Base-by-base conservation (phyloP, 805 yeast genomes). In the Candida ficus region DNA sequence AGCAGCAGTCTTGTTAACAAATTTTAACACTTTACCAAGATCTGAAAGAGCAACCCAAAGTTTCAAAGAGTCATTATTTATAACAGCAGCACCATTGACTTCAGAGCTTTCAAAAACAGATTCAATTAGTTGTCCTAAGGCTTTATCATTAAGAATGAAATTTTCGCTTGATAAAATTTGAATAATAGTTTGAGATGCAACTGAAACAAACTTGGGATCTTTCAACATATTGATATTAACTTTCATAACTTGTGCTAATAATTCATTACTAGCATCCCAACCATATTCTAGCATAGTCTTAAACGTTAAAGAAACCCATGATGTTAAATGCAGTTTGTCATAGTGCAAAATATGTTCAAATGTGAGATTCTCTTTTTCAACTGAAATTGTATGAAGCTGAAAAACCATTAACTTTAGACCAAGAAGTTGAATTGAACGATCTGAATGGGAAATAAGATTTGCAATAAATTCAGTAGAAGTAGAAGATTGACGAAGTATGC, bases 81-180 rank as follows among this genome's bases (percentile, higher is more conserved):
- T 38, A 1, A 46, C 19, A 1, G 60, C 52, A 3, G 93, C 91
- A 0, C 91, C 91, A 54, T 73, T 75, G 1, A 79, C 62, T 33
- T 76, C 82, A 0, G 84, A 62, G 6, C 73, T 53, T 28, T 79
- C 83, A 35, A 74, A 60, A 2, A 78, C 38, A 22, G 71, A 72
- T 31, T 71, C 73, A 25, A 79, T 56, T 45, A 73, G 75, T 33
- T 66, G 72, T 4, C 62, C 41, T 8, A 78, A 49, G 0, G 73
- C 56, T 8, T 56, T 54, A 39, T 78, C 83, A 4, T 49, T 37
- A 2, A 50, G 33, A 1, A 14, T 14, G 16, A 46, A 46, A 1
- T 35, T 38, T 4, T 46, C 38, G 11, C 19, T 23, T 2, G 44
- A 35, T 5, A 63, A 40, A 12, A 59, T 41, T 37, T 49, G 40